Evolutionary conservation across 805 yeast species (phyloP), one percentile per base, ranked within the genome.

Genomic region (Cyberlindnera subsufficiens): DNA sequence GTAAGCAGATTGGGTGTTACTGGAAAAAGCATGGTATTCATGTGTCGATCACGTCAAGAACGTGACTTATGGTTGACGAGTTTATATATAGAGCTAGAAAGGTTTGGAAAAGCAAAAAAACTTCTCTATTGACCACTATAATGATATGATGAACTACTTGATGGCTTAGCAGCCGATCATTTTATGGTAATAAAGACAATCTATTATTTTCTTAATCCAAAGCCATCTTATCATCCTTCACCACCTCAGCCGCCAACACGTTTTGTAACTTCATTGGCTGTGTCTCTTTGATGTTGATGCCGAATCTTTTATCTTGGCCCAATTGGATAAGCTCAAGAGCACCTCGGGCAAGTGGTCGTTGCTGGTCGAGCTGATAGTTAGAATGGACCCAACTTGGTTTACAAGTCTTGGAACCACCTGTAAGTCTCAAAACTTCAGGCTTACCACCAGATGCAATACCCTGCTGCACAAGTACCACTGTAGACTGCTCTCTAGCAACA

Each of bases 341-440:
- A 42, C 76, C 74, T 42, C 71, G 63, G 29, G 65, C 61, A n/a
- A 55, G 38, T 7, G 63, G 55, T 32, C 60, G 70, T 6, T 68
- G 66, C 37, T 76, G 78, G 27, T 71, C 63, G 43, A 91, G 65
- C 62, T 82, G 82, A 65, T 70, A 80, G 34, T 75, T 68, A 22
- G 96, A 86, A 60, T 90, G 96, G 35, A 86, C 83, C 93, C 95
- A 93, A 52, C 87, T 78, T 54, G 96, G 90, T 46, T 75, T 73
- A 41, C 80, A 73, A 20, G 82, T 71, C 54, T 74, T 71, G 32
- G 69, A 62, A 38, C 96, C 96, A 37, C 97, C 97, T 22, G 91
- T 78, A 50, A 91, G 72, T 60, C 96, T 77, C 43, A 90, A 63
- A 15, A 85, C 67, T 61, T 86, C 93, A 35, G 70, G 68, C 45